Evolutionary conservation across 2,329 filamentous ascomycete species (phyloP).

Genomic region (Purpureocillium lavendulum): DNA sequence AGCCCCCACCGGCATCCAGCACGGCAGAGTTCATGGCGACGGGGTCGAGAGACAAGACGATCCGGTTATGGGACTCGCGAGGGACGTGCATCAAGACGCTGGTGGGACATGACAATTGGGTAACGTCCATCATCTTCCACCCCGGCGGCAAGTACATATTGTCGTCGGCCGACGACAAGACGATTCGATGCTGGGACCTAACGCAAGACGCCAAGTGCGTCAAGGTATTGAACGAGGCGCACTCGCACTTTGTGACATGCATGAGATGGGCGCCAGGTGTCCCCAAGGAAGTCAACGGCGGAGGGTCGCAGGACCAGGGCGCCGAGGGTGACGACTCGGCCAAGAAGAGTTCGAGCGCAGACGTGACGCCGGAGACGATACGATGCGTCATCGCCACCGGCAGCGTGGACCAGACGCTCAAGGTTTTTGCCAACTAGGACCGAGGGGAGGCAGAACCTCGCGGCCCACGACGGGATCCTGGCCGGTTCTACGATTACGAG

Average conservation of each 20-base stretch:
- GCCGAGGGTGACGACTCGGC: conserved; percentile 25
- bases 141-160: conserved; percentile 86
- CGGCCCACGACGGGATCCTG: background rate
- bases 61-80: conserved; percentile 79
- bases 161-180: conserved; percentile 83
- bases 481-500: background rate
- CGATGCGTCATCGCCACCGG: conserved; percentile 82
- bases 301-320: conserved; percentile 7
- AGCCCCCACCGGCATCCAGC: conserved; percentile 63
- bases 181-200: conserved; percentile 88
- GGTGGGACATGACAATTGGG: conserved; percentile 89
- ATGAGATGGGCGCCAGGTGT: conserved; percentile 73
- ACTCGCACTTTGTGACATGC: conserved; percentile 79
- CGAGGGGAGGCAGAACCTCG: background rate
- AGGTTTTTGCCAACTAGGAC: conserved; percentile 60
- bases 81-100: conserved; percentile 81
- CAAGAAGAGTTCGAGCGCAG: conserved; percentile 34
- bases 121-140: conserved; percentile 78
- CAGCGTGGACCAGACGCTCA: conserved; percentile 72
- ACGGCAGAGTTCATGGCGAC: conserved; percentile 85
- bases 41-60: conserved; percentile 81
- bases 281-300: conserved; percentile 9
- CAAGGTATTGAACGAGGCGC: conserved; percentile 67
- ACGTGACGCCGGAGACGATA: conserved; percentile 51
- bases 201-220: conserved; percentile 85